Evolutionary conservation across 2,329 filamentous ascomycete genomes (phyloP), one percentile per base, ranked within the genome.

Genomic region (Teratosphaeria pseudoeucalypti): DNA sequence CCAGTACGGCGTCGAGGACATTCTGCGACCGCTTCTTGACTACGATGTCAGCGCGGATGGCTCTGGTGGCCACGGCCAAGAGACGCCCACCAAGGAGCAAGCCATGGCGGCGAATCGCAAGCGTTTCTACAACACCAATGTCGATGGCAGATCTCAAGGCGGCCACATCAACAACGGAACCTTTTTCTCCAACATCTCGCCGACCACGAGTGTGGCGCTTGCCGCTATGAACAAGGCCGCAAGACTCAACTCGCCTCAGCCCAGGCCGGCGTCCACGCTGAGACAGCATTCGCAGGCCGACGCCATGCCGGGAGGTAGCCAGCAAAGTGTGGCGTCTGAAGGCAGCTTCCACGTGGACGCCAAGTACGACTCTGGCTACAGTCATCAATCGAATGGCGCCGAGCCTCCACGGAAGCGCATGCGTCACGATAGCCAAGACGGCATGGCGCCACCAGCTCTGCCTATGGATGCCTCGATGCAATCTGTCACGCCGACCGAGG

Each of bases 51-150:
- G 84, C 58, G 84, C 87, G 66, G 87, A 92, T 61, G 88, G 89
- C 56, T 85, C 73, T 55, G 72, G 85, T 56, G 84, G 87, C 5
- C 86, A 87, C 59, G 84, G 85, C 54, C 89, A 65, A 67, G 92
- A 97, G 69, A 97, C 94, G 0, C 94, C 94, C 0, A 99, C 94
- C 43, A 99, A 99, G 75, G 94, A 97, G 75, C 94, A 97, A 75
- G 94, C 94, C 61, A 96, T 97, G 92, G 94, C 94, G 11, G 92
- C 92, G 16, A 80, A 80, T 75, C 81, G 94, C 66, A 97, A 99
- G 74, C 85, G 92, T 65, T 85, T 96, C 75, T 97, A 96, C 76
- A 95, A 88, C 65, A 81, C 84, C 55, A 83, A 81, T 54, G 79
- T 84, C 57, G 90, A 95, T 60, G 84, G 81, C 26, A 82, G 90